Conservation (phyloP, 2,329 filamentous ascomycete genomes). For the Beauveria rudraprayagi region DNA sequence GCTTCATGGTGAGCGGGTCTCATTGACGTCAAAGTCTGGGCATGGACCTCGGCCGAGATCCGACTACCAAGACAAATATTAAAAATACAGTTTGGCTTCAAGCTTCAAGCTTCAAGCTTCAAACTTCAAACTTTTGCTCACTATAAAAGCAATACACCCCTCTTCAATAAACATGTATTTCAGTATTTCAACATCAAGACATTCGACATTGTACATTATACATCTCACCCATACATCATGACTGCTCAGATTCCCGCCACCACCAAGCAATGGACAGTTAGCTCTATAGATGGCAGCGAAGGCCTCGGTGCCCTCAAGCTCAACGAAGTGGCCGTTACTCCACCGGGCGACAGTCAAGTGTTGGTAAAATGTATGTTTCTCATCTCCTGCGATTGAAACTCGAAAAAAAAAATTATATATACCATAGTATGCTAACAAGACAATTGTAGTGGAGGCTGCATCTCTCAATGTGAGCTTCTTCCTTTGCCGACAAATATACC, state of each 20-base stretch:
- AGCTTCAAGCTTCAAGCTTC: neutral
- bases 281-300: conserved; percentile 31
- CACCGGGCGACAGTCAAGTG: conserved; percentile 61
- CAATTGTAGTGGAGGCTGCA: conserved; percentile 34
- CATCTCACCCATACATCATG: neutral
- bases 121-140: no score
- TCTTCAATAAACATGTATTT: no score
- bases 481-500: no score
- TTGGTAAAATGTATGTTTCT: conserved; percentile 50
- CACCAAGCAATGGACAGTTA: conserved; percentile 50
- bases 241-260: conserved; percentile 22
- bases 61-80: neutral
- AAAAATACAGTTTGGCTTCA: neutral
- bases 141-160: no score
- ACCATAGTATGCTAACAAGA: neutral
- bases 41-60: neutral
- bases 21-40: neutral
- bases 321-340: conserved; percentile 47
- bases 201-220: no score
- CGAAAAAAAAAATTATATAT: no score
- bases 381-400: no score
- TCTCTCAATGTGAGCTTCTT: conserved; percentile 37
- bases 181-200: no score
- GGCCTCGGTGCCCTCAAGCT: conserved; percentile 52
- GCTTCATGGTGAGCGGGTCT: neutral